Conservation (phyloP, 495 filamentous ascomycete genomes). For the Podospora pseudocomata region DNA sequence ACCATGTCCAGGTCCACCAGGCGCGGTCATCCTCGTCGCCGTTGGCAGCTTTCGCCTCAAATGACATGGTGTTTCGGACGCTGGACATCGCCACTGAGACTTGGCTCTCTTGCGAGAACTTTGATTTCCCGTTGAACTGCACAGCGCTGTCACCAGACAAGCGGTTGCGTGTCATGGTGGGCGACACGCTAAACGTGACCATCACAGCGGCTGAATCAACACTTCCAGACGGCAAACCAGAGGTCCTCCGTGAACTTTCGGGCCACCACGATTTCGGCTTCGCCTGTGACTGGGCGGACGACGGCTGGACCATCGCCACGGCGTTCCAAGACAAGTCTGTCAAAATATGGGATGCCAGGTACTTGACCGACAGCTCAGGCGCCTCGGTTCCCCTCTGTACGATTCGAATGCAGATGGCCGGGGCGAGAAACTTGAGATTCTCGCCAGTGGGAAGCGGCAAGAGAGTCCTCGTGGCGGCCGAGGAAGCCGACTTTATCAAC, state of each 20-base stretch:
- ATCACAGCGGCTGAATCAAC: slow-evolving; percentile 47
- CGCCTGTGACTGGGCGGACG: slow-evolving; percentile 85
- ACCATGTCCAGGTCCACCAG: slow-evolving; percentile 71
- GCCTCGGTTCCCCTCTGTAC: slow-evolving; percentile 50
- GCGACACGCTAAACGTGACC: slow-evolving; percentile 45
- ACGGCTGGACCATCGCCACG: slow-evolving; percentile 84
- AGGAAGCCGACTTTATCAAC: slow-evolving; percentile 79
- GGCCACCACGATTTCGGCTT: slow-evolving; percentile 83
- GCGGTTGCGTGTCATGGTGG: slow-evolving; percentile 74
- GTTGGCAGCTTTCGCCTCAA: slow-evolving; percentile 74
- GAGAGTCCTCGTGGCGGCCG: slow-evolving; percentile 70
- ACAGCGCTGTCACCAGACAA: slow-evolving; percentile 74
- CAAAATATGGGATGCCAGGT: slow-evolving; percentile 82
- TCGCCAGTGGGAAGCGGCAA: slow-evolving; percentile 74
- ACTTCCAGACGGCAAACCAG: slow-evolving; percentile 29
- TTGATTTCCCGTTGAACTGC: slow-evolving; percentile 76
- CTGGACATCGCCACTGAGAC: slow-evolving; percentile 68
- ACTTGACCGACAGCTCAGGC: slow-evolving; percentile 54
- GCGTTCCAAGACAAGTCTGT: slow-evolving; percentile 84
- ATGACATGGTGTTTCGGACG: slow-evolving; percentile 72
- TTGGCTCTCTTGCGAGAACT: slow-evolving; percentile 58
- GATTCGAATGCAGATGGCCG: slow-evolving; percentile 71
- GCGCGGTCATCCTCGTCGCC: slow-evolving; percentile 59
- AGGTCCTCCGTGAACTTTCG: slow-evolving; percentile 50
- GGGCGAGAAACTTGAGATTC: slow-evolving; percentile 74